phyloP scores from a whole-genome alignment of 306 rosid genomes.

The Sechiopsis laciniata region DNA sequence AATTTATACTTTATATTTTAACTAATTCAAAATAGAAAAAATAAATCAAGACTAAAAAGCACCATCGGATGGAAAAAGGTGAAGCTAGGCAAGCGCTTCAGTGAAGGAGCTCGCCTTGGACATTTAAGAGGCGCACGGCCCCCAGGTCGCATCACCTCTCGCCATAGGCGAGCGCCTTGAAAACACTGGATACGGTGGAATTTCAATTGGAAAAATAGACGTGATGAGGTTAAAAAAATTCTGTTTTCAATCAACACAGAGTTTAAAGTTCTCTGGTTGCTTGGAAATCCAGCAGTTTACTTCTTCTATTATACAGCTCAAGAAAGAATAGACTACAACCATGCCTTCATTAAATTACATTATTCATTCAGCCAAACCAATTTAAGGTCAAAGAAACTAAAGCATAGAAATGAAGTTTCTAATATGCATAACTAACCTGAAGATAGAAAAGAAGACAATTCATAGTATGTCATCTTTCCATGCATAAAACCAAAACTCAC shows the following conservation, averaged over 20 bases:
- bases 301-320: slow-evolving; percentile 4
- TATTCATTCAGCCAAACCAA: background rate
- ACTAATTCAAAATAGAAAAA: no score
- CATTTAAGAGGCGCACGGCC: no score
- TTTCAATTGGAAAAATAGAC: background rate
- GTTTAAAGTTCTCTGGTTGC: background rate
- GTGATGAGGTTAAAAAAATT: background rate
- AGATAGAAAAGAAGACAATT: background rate
- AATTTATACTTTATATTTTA: no score
- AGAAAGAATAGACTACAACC: background rate
- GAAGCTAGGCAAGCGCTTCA: no score
- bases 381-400: background rate
- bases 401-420: background rate
- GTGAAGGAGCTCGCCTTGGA: no score
- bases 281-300: background rate
- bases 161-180: no score
- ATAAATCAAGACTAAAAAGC: no score
- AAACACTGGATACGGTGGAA: no score
- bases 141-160: no score
- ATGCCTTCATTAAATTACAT: background rate
- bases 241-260: background rate
- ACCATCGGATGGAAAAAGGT: no score
- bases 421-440: background rate
- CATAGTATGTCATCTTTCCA: background rate
- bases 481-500: slow-evolving; percentile 1